Evolutionary conservation across 768 basidiomycete genomes (phyloP), one percentile per base, ranked within the genome.

Genomic region (Kwoniella sp.): DNA sequence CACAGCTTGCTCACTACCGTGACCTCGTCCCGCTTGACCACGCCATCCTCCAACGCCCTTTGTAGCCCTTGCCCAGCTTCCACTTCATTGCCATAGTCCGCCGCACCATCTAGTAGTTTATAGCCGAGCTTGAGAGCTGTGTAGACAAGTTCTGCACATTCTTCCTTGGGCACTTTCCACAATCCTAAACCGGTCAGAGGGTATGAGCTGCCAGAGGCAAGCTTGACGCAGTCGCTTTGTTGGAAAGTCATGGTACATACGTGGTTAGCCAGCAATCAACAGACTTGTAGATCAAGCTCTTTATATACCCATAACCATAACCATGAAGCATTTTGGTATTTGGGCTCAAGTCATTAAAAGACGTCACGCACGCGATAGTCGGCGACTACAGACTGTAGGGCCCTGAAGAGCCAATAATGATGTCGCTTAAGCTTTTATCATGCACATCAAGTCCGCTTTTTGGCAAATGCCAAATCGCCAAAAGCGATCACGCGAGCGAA

Each of bases 1-100:
- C 91, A 93, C 36, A 92, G 83, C 86, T 93, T 93, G 68, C 90
- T 90, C 55, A 90, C 91, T 69, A 94, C 88, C 80, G 90, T 91
- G 29, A 95, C 82, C 13, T 95, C 92, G 79, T 92, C 90, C 36
- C 92, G 85, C 80, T 89, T 91, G 62, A 95, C 88, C 37, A 93
- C 76, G 15, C 92, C 90, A 36, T 70, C 73, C 26, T 70, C 55
- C 36, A 74, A 54, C 2, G 72, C 72, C 17, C 68, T 58, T 26
- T 49, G 36, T 13, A 74, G 37, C 2, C 73, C 73, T 48, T 70
- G 44, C 8, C 73, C 73, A 12, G 64, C 88, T 79, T 92, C 87
- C 73, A 87, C 89, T 81, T 95, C 92, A 68, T 95, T 94, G 8
- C 89, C 91, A 77, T 92, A 92, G 81, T 91, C 90, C 68, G 86